Base-by-base conservation (phyloP, 805 yeast genomes). In the Lipomyces yamadae region DNA sequence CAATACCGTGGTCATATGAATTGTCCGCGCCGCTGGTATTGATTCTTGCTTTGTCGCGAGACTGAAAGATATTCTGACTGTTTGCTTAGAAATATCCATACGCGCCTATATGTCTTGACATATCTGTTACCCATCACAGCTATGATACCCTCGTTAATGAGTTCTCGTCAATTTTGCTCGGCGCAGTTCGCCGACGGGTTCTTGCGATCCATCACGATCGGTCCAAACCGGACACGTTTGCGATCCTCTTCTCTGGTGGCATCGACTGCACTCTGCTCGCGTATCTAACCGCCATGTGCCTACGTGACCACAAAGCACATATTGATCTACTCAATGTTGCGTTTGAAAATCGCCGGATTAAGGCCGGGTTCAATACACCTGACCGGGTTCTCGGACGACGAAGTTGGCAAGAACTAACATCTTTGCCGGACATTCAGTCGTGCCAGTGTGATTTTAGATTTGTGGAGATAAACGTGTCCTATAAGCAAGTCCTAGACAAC, bases 241-340 rank as follows among this genome's bases (percentile, higher is more conserved):
- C 90, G 0, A 80, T 95, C 0, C 77, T 95, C 39, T 95, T 93
- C 74, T 91, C 97, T 56, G 99, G 99, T 1, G 99, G 99, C 0
- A 80, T 95, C 3, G 99, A 95, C 74, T 95, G 99, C 76, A 88
- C 98, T 0, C 78, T 94, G 0, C 74, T 95, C 32, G 92, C 96
- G 0, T 57, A 84, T 77, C 3, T 78, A 64, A 68, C 75, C 65
- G 70, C 79, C 76, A 24, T 64, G 42, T 63, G 62, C 54, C 72
- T 65, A 74, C 63, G 48, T 30, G 48, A 39, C 18, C 56, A 57
- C 18, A 76, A 74, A 0, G 57, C 69, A 3, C 64, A 69, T 1
- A 82, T 95, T 7, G 97, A 94, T 75, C 80, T 95, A n/a, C 74
- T 95, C 13, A 94, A 93, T 66, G 99, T 95, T 4, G 96, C 97